Evolutionary conservation across 164 flowering plant genomes (phyloP).

Genomic region (Tetrastigma voinierianum): DNA sequence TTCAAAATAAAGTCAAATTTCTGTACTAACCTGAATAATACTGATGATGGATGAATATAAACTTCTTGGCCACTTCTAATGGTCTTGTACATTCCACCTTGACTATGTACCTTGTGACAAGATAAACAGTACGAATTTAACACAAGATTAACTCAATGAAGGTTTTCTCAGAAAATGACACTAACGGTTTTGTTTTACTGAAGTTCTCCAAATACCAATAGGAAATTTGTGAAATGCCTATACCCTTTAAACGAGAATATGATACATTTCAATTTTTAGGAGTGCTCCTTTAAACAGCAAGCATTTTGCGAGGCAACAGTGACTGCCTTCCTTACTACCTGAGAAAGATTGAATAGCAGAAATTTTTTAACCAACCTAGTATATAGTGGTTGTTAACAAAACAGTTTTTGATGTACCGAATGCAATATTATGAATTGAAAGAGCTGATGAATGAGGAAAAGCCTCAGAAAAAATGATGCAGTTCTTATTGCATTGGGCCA

Average conservation of each 20-base stretch:
- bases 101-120: conserved; percentile 58
- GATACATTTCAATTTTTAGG: not conserved
- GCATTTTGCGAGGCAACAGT: conserved; percentile 95
- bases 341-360: conserved; percentile 17
- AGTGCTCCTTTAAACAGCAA: conserved; percentile 70
- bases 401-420: too few species aligned
- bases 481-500: too few species aligned
- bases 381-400: too few species aligned
- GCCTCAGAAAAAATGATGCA: too few species aligned
- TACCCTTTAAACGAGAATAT: not conserved
- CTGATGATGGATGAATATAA: conserved; percentile 95
- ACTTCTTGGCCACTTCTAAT: conserved; percentile 85
- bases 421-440: too few species aligned
- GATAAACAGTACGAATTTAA: conserved; percentile 3
- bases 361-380: not conserved
- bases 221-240: not conserved
- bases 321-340: conserved; percentile 84
- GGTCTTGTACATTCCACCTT: conserved; percentile 86
- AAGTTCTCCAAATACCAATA: not conserved
- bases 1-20: conserved; percentile 2
- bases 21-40: conserved; percentile 77
- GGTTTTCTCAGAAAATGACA: not conserved
- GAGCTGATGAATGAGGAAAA: too few species aligned
- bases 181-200: not conserved
- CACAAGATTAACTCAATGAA: not conserved